Conservation (phyloP, 1,284 basidiomycete species). For the Rhodotorula mucilaginosa region DNA sequence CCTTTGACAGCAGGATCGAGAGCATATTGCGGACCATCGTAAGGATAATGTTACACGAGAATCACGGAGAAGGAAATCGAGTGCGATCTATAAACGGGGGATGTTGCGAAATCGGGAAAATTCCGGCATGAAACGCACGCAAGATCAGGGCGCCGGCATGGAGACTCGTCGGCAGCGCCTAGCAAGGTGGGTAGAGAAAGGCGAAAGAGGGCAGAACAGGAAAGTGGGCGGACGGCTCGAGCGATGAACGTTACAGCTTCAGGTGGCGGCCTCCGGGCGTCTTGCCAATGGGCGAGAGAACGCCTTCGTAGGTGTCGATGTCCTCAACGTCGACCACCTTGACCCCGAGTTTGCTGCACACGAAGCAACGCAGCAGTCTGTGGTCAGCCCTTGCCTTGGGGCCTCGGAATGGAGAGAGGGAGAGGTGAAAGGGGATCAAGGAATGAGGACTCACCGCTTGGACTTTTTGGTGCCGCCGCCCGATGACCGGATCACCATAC, state of each 20-base stretch:
- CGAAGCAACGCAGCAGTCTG: accelerated
- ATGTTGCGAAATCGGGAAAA: no score
- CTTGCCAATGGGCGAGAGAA: slow-evolving; percentile 17
- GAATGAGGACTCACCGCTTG: slow-evolving; percentile 21
- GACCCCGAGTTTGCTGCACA: slow-evolving; percentile 16
- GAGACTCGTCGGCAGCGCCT: no score
- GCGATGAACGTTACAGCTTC: neutral
- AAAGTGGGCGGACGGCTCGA: neutral
- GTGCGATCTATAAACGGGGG: no score
- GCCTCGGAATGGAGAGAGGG: neutral
- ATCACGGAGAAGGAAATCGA: no score
- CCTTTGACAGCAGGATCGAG: no score
- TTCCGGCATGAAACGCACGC: no score
- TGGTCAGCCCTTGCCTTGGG: no score
- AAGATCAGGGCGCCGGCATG: no score
- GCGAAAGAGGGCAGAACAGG: neutral
- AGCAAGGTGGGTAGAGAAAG: neutral
- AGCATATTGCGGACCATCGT: no score
- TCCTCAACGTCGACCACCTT: slow-evolving; percentile 29
- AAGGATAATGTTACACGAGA: no score
- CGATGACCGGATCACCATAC: slow-evolving; percentile 20
- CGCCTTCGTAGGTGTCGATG: slow-evolving; percentile 23
- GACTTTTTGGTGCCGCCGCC: slow-evolving; percentile 24
- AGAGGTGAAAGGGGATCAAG: neutral
- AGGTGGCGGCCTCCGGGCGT: neutral